Base-by-base conservation (phyloP, 1,284 basidiomycete genomes). In the Wallemia mellicola region DNA sequence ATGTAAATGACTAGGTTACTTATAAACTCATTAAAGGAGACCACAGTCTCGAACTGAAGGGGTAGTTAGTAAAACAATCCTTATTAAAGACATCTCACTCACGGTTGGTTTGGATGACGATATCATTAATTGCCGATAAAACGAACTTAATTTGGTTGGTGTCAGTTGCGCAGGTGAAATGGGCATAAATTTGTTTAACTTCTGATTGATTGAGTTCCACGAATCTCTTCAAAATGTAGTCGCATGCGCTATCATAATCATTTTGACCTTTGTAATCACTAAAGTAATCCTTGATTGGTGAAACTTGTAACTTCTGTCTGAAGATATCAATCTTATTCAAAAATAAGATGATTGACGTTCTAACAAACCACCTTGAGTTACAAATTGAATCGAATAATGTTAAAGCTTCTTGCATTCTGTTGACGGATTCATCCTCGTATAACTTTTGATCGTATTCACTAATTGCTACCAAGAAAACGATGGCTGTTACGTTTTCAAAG, bases 331-430 rank as follows among this genome's bases (percentile, higher is more conserved):
- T 80, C 72, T 88, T 88, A 71, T 88, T 87, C 62, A 89, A 73
- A 75, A 88, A 92, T 54, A 94, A 74, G 64, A 94, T 91, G 83
- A 92, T 87, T 2, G 86, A 87, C 0, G 88, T 88, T 63, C 82
- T 77, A 68, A 82, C 79, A 72, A 95, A 94, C 87, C 88, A 87
- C 65, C 86, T 77, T 48, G 85, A 88, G 70, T 96, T 95, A 74
- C 86, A 91, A 72, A 95, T 92, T 24, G 55, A 57, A 57, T 27
- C 24, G 22, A 26, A 57, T 17, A 28, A 25, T n/a, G 55, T 28
- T 17, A 26, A 24, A 57, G 88, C 85, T 66, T 92, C 89, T 72
- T 88, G 83, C 87, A 94, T 92, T 81, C 84, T 86, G 70, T 86
- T 89, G 65, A 85, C 85, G 67, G 87, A 82, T 70, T 79, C 81